phyloP scores from a whole-genome alignment of 2,329 filamentous ascomycete species.

The Ascocoryne sarcoides region DNA sequence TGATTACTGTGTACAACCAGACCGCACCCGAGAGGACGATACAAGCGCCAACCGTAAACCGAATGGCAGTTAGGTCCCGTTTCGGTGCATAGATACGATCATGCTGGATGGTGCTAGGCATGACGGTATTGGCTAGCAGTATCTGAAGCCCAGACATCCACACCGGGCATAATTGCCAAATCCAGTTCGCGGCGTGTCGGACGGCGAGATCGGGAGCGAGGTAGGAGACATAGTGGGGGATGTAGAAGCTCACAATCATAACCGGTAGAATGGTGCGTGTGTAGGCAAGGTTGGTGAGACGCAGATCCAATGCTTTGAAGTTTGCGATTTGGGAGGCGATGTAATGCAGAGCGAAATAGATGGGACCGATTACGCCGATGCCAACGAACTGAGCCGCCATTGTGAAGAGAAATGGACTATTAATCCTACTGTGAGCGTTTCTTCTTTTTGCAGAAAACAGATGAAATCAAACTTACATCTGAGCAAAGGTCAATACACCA shows the following conservation, averaged over 20 bases:
- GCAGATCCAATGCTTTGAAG: slow-evolving; percentile 26
- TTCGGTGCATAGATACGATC: no score
- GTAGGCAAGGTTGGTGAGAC: slow-evolving; percentile 22
- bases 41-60: no score
- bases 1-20: no score
- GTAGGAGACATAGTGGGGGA: slow-evolving; percentile 14
- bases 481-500: slow-evolving; percentile 19
- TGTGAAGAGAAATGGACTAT: no score
- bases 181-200: no score
- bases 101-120: no score
- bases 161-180: slow-evolving; percentile 17
- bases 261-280: slow-evolving; percentile 23
- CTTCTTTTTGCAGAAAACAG: no score
- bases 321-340: slow-evolving; percentile 22
- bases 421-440: no score
- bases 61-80: no score
- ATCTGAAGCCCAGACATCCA: slow-evolving; percentile 7
- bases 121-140: no score
- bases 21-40: no score
- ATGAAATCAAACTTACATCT: slow-evolving; percentile 5
- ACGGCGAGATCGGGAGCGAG: slow-evolving; percentile 8
- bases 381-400: slow-evolving; percentile 21
- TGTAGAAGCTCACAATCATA: slow-evolving; percentile 16
- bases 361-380: slow-evolving; percentile 23
- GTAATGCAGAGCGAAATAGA: slow-evolving; percentile 30